A percentile compares a stretch with the other conserved stretches of the same genome.
These are phyloP conservation scores for Mastigamoeba balamuthi DNA, from an alignment of 78 protist species.

Conservation along the genomic window DNA sequence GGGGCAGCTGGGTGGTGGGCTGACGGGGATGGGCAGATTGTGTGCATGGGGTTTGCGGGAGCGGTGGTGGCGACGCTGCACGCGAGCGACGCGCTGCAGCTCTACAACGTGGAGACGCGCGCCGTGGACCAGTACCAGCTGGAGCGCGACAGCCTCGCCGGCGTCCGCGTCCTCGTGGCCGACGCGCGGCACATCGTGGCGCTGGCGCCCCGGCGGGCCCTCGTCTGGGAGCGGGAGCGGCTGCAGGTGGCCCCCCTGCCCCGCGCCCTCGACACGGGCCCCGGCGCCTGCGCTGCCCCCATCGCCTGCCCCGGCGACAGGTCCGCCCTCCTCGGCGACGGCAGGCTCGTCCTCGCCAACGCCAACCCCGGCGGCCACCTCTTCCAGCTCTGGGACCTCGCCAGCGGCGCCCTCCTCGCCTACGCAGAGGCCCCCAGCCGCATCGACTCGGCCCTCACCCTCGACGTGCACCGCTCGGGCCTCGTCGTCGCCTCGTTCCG, in stretches of 20 bases:
- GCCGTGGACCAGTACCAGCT: background rate
- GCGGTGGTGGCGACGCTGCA: background rate
- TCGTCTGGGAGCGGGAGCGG: too few relatives aligned
- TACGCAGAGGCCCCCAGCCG: background rate
- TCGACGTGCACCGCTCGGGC: background rate
- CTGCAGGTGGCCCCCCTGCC: too few relatives aligned
- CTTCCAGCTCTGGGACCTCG: background rate
- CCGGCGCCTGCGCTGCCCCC: too few relatives aligned
- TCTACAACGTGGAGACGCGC: background rate
- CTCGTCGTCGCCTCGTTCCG: background rate
- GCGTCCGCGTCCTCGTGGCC: background rate
- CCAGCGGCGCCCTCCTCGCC: background rate
- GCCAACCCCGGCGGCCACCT: background rate
- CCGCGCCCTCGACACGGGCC: too few relatives aligned
- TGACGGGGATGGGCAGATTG: background rate
- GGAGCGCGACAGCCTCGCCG: background rate
- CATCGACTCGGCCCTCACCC: background rate
- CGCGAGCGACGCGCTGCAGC: background rate
- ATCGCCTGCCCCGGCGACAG: too few relatives aligned
- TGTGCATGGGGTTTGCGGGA: background rate
- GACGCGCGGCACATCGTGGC: background rate
- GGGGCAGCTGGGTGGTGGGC: too few relatives aligned
- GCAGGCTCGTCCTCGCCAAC: background rate
- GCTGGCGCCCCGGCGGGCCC: background rate
- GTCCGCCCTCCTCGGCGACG: background rate